Conservation (phyloP, 2,329 filamentous ascomycete genomes). For the Trichoderma koningii region DNA sequence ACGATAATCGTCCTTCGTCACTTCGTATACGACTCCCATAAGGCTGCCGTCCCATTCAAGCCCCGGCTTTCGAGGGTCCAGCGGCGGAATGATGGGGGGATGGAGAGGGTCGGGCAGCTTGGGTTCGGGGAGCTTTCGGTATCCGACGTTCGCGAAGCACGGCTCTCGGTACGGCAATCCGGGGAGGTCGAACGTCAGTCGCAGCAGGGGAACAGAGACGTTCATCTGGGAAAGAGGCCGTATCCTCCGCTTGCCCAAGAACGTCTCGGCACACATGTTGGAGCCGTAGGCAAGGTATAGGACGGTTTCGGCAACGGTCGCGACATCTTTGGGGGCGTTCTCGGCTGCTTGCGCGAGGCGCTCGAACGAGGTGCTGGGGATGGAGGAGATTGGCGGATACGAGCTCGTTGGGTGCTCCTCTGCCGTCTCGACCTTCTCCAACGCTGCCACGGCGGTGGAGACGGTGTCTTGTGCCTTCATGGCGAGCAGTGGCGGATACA, state of each 20-base stretch:
- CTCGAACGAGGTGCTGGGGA: constrained; percentile 38
- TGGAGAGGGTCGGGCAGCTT: constrained; percentile 40
- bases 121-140: constrained; percentile 54
- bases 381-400: constrained; percentile 39
- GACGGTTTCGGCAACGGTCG: constrained; percentile 51
- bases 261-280: constrained; percentile 79
- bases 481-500: background rate
- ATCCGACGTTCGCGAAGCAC: constrained; percentile 82
- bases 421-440: constrained; percentile 35
- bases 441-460: constrained; percentile 28
- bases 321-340: constrained; percentile 32
- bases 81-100: constrained; percentile 37
- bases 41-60: constrained; percentile 74
- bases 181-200: constrained; percentile 80
- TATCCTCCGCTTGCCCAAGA: constrained; percentile 76
- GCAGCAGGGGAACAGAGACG: constrained; percentile 76
- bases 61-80: constrained; percentile 31
- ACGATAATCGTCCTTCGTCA: constrained; percentile 78
- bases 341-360: constrained; percentile 39
- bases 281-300: constrained; percentile 90
- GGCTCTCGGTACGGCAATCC: constrained; percentile 86
- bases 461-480: constrained; percentile 7
- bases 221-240: constrained; percentile 78
- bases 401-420: constrained; percentile 30
- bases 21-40: constrained; percentile 93